phyloP scores from a whole-genome alignment of 106 monocot species.

The Apostasia shenzhenica region DNA sequence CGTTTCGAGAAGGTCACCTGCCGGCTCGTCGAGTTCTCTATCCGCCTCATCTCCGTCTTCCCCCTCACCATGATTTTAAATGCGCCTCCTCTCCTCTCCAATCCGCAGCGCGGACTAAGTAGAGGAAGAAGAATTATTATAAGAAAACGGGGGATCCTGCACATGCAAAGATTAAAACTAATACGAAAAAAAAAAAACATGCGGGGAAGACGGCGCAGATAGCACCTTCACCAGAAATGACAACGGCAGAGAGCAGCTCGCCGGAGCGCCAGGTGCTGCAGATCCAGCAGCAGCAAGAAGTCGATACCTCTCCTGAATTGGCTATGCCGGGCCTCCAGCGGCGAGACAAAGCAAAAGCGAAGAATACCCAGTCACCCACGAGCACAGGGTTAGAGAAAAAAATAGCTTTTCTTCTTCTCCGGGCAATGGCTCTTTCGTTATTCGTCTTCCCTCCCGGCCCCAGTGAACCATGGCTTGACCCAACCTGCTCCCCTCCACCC shows the following conservation, averaged over 20 bases:
- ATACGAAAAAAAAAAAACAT: not conserved
- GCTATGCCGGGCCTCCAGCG: not conserved
- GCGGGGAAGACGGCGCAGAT: not conserved
- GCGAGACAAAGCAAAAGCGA: not conserved
- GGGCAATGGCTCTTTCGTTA: too few species aligned
- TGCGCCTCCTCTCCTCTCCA: too few species aligned
- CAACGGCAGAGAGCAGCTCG: not conserved
- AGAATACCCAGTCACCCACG: not conserved
- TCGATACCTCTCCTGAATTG: too few species aligned
- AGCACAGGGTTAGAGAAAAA: not conserved
- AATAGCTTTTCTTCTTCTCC: not conserved
- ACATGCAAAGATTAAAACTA: not conserved
- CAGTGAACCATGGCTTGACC: too few species aligned
- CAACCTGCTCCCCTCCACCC: too few species aligned
- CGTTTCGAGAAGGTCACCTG: constrained; percentile 6
- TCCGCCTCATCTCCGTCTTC: constrained; percentile 9
- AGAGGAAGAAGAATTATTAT: not conserved
- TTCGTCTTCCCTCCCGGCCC: too few species aligned
- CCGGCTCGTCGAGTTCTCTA: constrained; percentile 7
- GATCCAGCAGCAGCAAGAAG: not conserved
- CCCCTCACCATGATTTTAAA: constrained; percentile 2
- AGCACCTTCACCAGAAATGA: not conserved
- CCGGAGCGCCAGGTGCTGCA: not conserved
- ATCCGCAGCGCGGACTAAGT: not conserved
- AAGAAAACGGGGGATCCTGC: too few species aligned